Evolutionary conservation across 1,284 basidiomycete species (phyloP).

Genomic region (Sparassis latifolia): DNA sequence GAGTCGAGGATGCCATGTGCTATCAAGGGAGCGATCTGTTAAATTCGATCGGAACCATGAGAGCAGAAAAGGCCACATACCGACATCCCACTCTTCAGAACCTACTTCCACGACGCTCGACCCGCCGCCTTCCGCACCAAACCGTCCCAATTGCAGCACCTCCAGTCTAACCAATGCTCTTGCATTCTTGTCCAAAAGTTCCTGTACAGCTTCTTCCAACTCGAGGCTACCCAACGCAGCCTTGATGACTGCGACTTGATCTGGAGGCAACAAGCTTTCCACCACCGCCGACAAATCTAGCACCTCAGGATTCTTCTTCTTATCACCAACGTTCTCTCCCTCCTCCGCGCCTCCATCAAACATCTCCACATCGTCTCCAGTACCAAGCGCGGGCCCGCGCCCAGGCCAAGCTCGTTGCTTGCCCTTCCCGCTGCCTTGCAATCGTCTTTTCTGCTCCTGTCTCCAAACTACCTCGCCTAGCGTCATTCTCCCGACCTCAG

Average conservation of each 20-base stretch:
- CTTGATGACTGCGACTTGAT: constrained; percentile 50
- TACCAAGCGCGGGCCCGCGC: constrained; percentile 9
- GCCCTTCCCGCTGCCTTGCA: constrained; percentile 15
- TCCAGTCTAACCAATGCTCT: constrained; percentile 55
- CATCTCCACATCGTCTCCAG: constrained; percentile 7
- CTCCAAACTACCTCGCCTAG: constrained; percentile 52
- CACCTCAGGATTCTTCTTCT: constrained; percentile 1
- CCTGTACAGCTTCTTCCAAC: constrained; percentile 59
- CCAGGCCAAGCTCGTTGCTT: constrained; percentile 9
- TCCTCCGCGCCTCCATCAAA: constrained; percentile 9
- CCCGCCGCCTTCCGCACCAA: constrained; percentile 40
- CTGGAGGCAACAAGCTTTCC: constrained; percentile 46
- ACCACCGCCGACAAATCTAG: constrained; percentile 29
- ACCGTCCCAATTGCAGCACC: constrained; percentile 52
- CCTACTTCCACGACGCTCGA: constrained; percentile 45
- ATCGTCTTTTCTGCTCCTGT: constrained; percentile 22
- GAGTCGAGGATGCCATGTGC: constrained; percentile 71
- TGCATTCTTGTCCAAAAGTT: constrained; percentile 58
- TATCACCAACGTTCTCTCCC: background rate
- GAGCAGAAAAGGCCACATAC: constrained; percentile 33
- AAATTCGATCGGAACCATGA: constrained; percentile 3
- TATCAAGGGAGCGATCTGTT: constrained; percentile 21
- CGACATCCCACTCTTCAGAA: constrained; percentile 75
- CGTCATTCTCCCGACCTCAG: constrained; percentile 52
- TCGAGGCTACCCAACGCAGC: constrained; percentile 50